Conservation (phyloP, 345 rosid genomes). For the Rubroshorea leprosula region DNA sequence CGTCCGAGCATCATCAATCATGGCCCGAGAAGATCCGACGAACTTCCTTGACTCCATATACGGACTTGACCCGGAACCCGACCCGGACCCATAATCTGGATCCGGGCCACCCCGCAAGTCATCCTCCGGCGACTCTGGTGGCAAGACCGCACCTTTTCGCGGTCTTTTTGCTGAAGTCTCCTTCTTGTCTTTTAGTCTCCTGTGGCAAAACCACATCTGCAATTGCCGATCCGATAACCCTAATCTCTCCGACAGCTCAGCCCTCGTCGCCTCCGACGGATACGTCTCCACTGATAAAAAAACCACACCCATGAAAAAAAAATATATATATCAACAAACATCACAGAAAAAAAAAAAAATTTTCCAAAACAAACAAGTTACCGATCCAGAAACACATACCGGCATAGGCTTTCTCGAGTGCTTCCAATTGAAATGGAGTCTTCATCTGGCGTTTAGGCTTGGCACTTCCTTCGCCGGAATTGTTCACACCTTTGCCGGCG, state of each 20-base stretch:
- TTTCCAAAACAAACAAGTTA: not conserved
- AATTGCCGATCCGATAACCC: constrained; percentile 92
- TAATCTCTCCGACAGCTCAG: constrained; percentile 67
- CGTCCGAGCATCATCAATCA: constrained; percentile 43
- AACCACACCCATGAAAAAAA: not conserved
- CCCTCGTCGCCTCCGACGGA: constrained; percentile 73
- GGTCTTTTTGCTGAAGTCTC: constrained; percentile 48
- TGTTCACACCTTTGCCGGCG: constrained; percentile 21
- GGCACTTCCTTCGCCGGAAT: constrained; percentile 40
- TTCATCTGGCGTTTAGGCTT: constrained; percentile 99
- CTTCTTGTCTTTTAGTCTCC: constrained; percentile 91
- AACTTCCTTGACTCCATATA: constrained; percentile 48
- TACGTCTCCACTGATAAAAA: constrained; percentile 65
- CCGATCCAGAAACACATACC: constrained; percentile 13
- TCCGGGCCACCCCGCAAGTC: constrained; percentile 38
- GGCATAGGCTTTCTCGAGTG: constrained; percentile 81
- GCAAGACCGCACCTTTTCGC: constrained; percentile 29
- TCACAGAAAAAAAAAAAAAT: not conserved
- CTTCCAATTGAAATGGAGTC: constrained; percentile 89
- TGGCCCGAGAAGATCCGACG: constrained; percentile 35
- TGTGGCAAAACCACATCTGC: constrained; percentile 99
- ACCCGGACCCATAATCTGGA: constrained; percentile 57
- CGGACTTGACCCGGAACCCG: constrained; percentile 71
- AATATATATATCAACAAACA: constrained; percentile 7
- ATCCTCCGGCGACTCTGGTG: constrained; percentile 41